These are phyloP conservation scores for Podospora comata DNA, from an alignment of 495 filamentous ascomycete species.

Conservation along the genomic window DNA sequence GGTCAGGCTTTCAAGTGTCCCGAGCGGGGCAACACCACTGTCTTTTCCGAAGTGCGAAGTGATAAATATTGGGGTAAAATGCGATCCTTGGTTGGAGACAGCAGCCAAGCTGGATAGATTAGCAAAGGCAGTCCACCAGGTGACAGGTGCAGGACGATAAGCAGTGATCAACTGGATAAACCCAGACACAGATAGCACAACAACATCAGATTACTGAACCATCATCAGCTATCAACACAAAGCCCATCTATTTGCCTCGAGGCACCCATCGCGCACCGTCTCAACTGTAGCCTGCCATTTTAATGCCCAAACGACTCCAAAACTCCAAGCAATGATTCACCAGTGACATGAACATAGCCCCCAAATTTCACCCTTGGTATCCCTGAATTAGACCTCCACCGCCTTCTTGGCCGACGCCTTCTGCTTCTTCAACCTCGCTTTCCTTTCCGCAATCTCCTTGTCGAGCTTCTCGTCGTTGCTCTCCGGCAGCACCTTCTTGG, in stretches of 20 bases:
- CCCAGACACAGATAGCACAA: background rate
- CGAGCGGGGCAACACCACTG: background rate
- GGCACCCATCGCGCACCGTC: conserved; percentile 9
- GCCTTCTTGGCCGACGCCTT: conserved; percentile 56
- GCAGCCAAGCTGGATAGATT: too few species aligned
- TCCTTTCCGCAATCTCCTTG: conserved; percentile 56
- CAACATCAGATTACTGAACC: background rate
- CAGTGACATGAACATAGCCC: conserved; percentile 1
- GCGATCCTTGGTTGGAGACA: background rate
- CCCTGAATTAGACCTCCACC: conserved; percentile 25
- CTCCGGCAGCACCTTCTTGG: conserved; percentile 45
- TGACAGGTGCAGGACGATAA: background rate
- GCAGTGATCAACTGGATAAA: background rate
- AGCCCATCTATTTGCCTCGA: conserved; percentile 11
- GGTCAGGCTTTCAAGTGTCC: background rate
- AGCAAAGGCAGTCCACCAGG: too few species aligned
- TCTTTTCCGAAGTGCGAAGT: background rate
- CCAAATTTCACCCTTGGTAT: conserved; percentile 12
- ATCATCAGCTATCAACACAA: background rate
- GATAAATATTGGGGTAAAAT: background rate
- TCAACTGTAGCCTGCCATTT: conserved; percentile 19
- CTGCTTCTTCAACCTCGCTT: conserved; percentile 58
- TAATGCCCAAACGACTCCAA: conserved; percentile 19
- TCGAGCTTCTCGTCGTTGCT: conserved; percentile 55
- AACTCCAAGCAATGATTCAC: conserved; percentile 21